These are phyloP conservation scores for Aspergillus glaucus DNA, from an alignment of 2,329 filamentous ascomycete species.

Conservation along the genomic window DNA sequence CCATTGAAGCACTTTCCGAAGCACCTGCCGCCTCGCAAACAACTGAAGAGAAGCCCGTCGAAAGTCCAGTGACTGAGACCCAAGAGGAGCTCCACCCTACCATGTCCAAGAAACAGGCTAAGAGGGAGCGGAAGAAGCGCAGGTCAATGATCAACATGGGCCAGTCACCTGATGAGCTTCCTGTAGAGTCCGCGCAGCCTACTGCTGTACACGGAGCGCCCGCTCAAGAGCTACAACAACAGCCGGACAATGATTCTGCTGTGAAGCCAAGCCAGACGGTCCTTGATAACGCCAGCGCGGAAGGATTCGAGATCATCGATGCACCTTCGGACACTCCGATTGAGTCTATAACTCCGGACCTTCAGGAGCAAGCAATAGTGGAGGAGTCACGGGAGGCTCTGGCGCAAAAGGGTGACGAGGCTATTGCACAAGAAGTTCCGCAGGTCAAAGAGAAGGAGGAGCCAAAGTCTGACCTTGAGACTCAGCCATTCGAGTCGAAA, in stretches of 20 bases:
- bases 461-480: not conserved
- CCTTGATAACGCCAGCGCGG: too few relatives aligned
- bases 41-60: not conserved
- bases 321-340: too few relatives aligned
- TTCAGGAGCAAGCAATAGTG: too few relatives aligned
- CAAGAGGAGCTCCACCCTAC: conserved; percentile 1
- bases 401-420: conserved; percentile 6
- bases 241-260: too few relatives aligned
- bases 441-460: not conserved
- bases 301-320: too few relatives aligned
- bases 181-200: too few relatives aligned
- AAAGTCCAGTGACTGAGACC: not conserved
- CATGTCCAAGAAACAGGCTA: conserved; percentile 26
- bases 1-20: not conserved
- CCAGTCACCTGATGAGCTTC: too few relatives aligned
- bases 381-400: conserved; percentile 16
- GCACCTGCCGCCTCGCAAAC: not conserved
- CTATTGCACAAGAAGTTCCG: not conserved
- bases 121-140: conserved; percentile 32
- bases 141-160: conserved; percentile 3
- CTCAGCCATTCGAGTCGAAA: conserved; percentile 8
- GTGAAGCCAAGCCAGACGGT: too few relatives aligned
- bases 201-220: too few relatives aligned
- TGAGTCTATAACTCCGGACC: too few relatives aligned
- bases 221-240: too few relatives aligned